Percentiles rank a stretch among this genome's conserved stretches.
Conservation (phyloP, 192 early-diverging fungal species). For the Umbelopsis isabellina region DNA sequence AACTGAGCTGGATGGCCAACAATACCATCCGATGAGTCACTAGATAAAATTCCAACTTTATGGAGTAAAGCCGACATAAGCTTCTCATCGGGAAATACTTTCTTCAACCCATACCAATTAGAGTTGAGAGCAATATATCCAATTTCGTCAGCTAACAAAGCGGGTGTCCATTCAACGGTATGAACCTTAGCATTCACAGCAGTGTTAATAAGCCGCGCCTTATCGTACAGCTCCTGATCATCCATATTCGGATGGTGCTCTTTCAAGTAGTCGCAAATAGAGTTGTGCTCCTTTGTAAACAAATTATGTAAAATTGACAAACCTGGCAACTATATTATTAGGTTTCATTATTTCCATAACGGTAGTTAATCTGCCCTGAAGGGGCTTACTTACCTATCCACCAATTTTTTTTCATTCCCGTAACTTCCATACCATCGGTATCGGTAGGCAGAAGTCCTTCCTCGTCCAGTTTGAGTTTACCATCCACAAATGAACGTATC, state of each 20-base stretch:
- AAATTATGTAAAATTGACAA: background rate
- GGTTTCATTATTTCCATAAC: background rate
- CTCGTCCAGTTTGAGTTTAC: constrained; percentile 7
- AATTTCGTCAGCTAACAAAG: background rate
- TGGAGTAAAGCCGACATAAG: background rate
- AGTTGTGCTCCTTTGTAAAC: constrained; percentile 17
- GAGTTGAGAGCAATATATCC: constrained; percentile 9
- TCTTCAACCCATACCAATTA: constrained; percentile 14
- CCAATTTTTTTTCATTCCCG: constrained; percentile 20
- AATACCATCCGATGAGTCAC: background rate
- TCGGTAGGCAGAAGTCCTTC: background rate
- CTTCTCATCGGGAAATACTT: background rate
- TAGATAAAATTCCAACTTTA: background rate
- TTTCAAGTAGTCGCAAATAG: constrained; percentile 10
- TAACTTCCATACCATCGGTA: constrained; percentile 2
- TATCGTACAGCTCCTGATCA: constrained; percentile 20
- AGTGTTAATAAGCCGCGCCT: background rate
- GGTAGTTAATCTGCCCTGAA: background rate
- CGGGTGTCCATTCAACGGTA: constrained; percentile 14
- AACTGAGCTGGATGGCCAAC: background rate
- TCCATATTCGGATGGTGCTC: background rate
- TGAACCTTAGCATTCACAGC: constrained; percentile 16
- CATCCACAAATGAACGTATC: background rate
- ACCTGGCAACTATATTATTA: background rate
- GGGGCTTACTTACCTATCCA: background rate